Conservation (phyloP, 2,329 filamentous ascomycete genomes). For the Monosporascus sp. region DNA sequence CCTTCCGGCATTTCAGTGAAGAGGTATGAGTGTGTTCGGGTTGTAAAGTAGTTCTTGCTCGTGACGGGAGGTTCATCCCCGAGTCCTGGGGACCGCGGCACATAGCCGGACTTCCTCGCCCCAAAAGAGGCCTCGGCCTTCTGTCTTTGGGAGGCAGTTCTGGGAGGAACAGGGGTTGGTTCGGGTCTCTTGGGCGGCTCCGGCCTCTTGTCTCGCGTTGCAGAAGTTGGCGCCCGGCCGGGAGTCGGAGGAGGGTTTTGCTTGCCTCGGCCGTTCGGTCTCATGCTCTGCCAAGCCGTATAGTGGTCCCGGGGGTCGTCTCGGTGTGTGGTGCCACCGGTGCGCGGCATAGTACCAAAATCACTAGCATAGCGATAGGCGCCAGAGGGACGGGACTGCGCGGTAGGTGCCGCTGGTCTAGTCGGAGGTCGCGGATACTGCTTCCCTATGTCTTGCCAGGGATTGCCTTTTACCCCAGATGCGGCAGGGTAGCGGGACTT, state of each 20-base stretch:
- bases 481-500: constrained; percentile 37
- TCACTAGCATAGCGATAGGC: constrained; percentile 37
- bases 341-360: constrained; percentile 14
- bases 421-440: constrained; percentile 47
- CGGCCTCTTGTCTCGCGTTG: constrained; percentile 18
- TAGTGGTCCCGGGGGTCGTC: constrained; percentile 25
- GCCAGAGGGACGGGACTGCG: constrained; percentile 27
- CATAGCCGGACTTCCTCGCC: constrained; percentile 42
- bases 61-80: constrained; percentile 50
- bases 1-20: constrained; percentile 23
- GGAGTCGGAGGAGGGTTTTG: constrained; percentile 20
- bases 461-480: constrained; percentile 53
- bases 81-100: constrained; percentile 40
- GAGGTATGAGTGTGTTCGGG: constrained; percentile 21
- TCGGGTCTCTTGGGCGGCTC: constrained; percentile 9
- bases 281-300: constrained; percentile 32
- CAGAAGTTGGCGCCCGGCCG: constrained; percentile 22
- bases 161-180: constrained; percentile 34
- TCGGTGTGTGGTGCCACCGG: constrained; percentile 11
- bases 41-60: constrained; percentile 46
- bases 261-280: constrained; percentile 14
- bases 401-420: constrained; percentile 16
- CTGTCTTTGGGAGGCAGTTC: constrained; percentile 48
- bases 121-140: constrained; percentile 53
- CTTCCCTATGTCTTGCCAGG: constrained; percentile 45